A percentile compares a stretch with the other conserved stretches of the same genome.
These are phyloP conservation scores for Nephelium lappaceum DNA, from an alignment of 345 rosid species.

Conservation along the genomic window DNA sequence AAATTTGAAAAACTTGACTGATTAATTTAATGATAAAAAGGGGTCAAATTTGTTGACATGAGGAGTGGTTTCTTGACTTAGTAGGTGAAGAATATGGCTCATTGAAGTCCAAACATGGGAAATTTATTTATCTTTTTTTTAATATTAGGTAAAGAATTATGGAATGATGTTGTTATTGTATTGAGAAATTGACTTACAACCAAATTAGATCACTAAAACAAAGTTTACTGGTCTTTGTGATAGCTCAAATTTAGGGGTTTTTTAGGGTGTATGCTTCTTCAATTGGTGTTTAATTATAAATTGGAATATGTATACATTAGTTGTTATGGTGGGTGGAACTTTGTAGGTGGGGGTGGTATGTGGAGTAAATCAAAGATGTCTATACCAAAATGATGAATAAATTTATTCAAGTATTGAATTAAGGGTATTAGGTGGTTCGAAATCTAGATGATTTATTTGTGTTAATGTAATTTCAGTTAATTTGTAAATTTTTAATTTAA, in stretches of 20 bases:
- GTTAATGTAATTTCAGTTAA: too few species aligned
- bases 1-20: constrained; percentile 3
- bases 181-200: constrained; percentile 13
- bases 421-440: background rate
- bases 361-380: background rate
- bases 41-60: constrained; percentile 30
- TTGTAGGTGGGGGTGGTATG: background rate
- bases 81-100: constrained; percentile 37
- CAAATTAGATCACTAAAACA: constrained; percentile 7
- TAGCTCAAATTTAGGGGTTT: too few species aligned
- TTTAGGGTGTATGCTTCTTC: background rate
- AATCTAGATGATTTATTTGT: background rate
- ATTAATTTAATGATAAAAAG: background rate
- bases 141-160: constrained; percentile 26
- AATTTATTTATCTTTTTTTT: constrained; percentile 20
- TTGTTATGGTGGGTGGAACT: background rate
- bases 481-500: too few species aligned
- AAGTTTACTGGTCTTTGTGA: too few species aligned
- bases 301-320: background rate
- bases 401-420: background rate
- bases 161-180: background rate
- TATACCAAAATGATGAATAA: background rate
- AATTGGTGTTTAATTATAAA: background rate
- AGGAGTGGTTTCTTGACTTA: constrained; percentile 23
- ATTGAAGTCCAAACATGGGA: background rate